Percentiles rank a stretch among this genome's conserved stretches.
phyloP scores from a whole-genome alignment of 1,139 yeast species.

The Scheffersomyces parashehatae region DNA sequence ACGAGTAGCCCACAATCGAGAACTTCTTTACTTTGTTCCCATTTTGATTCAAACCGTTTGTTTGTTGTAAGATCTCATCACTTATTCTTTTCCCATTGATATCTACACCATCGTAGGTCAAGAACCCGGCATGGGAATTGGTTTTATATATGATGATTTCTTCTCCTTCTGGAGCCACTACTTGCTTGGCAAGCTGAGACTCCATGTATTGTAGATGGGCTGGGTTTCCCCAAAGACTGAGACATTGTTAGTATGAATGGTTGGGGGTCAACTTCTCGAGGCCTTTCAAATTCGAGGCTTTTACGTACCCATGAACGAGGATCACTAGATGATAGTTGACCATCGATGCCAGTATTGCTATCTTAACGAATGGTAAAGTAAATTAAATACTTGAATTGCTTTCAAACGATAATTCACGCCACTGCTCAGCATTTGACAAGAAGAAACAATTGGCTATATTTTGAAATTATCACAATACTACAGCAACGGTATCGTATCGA shows the following conservation, averaged over 20 bases:
- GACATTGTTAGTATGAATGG: slow-evolving; percentile 9
- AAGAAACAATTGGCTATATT: too few relatives aligned
- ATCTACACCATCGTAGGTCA: slow-evolving; percentile 84
- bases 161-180: slow-evolving; percentile 16
- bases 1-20: slow-evolving; percentile 76
- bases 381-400: too few relatives aligned
- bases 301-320: slow-evolving; percentile 69
- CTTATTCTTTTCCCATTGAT: slow-evolving; percentile 79
- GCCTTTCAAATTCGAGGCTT: background rate
- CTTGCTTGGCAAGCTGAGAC: slow-evolving; percentile 9
- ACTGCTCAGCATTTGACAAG: too few relatives aligned
- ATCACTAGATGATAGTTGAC: slow-evolving; percentile 58
- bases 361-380: too few relatives aligned
- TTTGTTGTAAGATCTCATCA: slow-evolving; percentile 58
- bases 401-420: too few relatives aligned
- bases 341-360: slow-evolving; percentile 9
- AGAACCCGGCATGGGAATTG: slow-evolving; percentile 62
- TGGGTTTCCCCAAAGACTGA: slow-evolving; percentile 72
- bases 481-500: too few relatives aligned
- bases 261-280: background rate
- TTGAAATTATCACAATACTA: too few relatives aligned
- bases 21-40: slow-evolving; percentile 47
- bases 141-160: slow-evolving; percentile 56
- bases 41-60: slow-evolving; percentile 29
- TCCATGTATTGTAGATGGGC: slow-evolving; percentile 64